A percentile compares a stretch with the other conserved stretches of the same genome.
These are phyloP conservation scores for Talaromyces adpressus DNA, from an alignment of 495 filamentous ascomycete species.

Conservation along the genomic window DNA sequence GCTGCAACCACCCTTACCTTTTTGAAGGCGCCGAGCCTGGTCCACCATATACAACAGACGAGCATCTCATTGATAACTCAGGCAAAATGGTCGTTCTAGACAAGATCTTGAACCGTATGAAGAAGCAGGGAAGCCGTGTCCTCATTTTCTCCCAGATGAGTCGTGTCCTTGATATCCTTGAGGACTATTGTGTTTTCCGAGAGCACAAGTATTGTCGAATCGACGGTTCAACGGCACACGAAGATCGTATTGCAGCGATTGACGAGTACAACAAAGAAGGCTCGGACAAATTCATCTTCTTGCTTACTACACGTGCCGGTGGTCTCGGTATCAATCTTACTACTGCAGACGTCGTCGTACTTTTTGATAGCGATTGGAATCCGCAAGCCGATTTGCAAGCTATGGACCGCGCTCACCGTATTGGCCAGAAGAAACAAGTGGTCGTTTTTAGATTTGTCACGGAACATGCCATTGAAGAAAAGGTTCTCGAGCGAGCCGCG, in stretches of 20 bases:
- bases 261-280: constrained; percentile 96
- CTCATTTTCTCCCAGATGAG: constrained; percentile 99
- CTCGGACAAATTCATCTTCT: constrained; percentile 95
- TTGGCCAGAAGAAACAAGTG: constrained; percentile 98
- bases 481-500: constrained; percentile 93
- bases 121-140: constrained; percentile 80
- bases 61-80: constrained; percentile 87
- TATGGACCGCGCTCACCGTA: constrained; percentile 97
- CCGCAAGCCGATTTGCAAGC: constrained; percentile 97
- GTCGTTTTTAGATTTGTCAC: constrained; percentile 94
- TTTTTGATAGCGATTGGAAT: constrained; percentile 99
- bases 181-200: constrained; percentile 96
- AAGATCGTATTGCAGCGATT: constrained; percentile 95
- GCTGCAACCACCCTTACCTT: constrained; percentile 97
- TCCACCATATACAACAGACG: constrained; percentile 95
- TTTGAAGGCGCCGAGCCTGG: constrained; percentile 98
- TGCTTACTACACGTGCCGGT: constrained; percentile 94
- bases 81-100: constrained; percentile 98
- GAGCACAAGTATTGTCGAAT: constrained; percentile 96
- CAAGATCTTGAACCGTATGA: constrained; percentile 78
- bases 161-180: constrained; percentile 90
- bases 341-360: constrained; percentile 87
- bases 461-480: constrained; percentile 97
- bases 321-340: constrained; percentile 99
- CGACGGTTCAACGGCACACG: constrained; percentile 93